Conservation (phyloP, 164 flowering plant species). For the Litsea cubeba region DNA sequence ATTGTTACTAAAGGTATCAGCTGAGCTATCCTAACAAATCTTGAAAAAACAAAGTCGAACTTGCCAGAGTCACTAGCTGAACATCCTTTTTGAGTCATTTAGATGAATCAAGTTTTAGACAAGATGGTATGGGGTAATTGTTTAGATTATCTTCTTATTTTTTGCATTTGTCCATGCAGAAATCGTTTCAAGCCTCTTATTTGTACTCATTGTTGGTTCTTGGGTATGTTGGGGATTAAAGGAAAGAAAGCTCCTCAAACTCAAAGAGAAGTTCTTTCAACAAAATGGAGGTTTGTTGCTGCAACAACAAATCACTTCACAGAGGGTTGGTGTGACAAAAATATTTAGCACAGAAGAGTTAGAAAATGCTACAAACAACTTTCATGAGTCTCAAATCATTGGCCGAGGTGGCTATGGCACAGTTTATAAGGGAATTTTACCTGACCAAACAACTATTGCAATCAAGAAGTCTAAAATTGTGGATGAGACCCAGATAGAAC, state of each 20-base stretch:
- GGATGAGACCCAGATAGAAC: constrained; percentile 3
- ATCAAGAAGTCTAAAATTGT: constrained; percentile 9
- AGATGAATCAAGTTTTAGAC: not conserved
- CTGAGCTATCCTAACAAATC: not conserved
- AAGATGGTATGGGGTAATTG: not conserved
- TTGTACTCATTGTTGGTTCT: not conserved
- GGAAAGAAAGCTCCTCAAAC: constrained; percentile 8
- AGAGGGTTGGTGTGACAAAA: not conserved
- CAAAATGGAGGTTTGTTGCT: constrained; percentile 15
- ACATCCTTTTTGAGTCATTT: not conserved
- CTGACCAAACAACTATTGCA: constrained; percentile 5
- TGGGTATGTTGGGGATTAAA: not conserved
- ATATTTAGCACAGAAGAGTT: constrained; percentile 16
- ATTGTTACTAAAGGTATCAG: not conserved
- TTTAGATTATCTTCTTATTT: not conserved
- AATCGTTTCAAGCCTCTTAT: not conserved
- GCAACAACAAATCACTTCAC: not conserved
- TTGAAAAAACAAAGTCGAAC: no score
- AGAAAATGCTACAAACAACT: constrained; percentile 15
- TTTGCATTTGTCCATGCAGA: constrained; percentile 2
- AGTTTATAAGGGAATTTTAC: constrained; percentile 5
- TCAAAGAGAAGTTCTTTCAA: constrained; percentile 8
- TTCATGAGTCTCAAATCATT: constrained; percentile 2
- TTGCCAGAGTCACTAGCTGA: not conserved
- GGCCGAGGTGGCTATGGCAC: constrained; percentile 10